Evolutionary conservation across 352 stramenopile species (phyloP).

Genomic region (Peronospora farinosa): DNA sequence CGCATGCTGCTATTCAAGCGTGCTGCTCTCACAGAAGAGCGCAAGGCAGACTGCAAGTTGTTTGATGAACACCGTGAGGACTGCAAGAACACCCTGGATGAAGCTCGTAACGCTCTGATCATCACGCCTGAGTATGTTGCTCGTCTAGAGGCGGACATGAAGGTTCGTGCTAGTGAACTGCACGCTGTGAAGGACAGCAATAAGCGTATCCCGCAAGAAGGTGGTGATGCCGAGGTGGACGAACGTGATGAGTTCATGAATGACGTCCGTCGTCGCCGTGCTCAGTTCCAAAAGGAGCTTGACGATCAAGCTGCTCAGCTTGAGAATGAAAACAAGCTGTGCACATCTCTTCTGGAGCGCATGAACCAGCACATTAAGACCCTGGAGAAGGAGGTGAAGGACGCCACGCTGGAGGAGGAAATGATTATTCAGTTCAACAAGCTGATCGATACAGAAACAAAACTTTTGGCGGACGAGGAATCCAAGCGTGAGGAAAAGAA

Average conservation of each 20-base stretch:
- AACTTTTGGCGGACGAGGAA: conserved; percentile 73
- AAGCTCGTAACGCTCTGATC: conserved; percentile 54
- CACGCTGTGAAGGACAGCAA: conserved; percentile 77
- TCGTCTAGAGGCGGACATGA: conserved; percentile 80
- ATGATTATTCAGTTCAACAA: conserved; percentile 74
- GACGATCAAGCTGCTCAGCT: conserved; percentile 71
- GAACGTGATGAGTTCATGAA: conserved; percentile 88
- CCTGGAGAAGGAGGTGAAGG: conserved; percentile 71
- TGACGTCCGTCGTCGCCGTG: conserved; percentile 66
- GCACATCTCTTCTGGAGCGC: conserved; percentile 66
- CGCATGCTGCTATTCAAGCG: conserved; percentile 86
- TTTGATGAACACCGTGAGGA: conserved; percentile 84
- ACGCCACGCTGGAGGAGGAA: conserved; percentile 56
- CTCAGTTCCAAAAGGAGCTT: conserved; percentile 81
- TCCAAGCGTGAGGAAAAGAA: conserved; percentile 87
- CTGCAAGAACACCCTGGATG: conserved; percentile 69
- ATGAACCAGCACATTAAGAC: conserved; percentile 82
- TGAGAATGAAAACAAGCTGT: conserved; percentile 72
- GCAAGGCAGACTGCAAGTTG: conserved; percentile 69
- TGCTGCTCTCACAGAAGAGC: conserved; percentile 76
- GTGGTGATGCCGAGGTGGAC: conserved; percentile 62
- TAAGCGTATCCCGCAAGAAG: conserved; percentile 75
- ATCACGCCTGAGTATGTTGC: conserved; percentile 84
- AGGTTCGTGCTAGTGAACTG: conserved; percentile 69
- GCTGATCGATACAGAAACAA: conserved; percentile 67